Evolutionary conservation across 148 eudicot species (phyloP).

Genomic region (Fagopyrum homotropicum): DNA sequence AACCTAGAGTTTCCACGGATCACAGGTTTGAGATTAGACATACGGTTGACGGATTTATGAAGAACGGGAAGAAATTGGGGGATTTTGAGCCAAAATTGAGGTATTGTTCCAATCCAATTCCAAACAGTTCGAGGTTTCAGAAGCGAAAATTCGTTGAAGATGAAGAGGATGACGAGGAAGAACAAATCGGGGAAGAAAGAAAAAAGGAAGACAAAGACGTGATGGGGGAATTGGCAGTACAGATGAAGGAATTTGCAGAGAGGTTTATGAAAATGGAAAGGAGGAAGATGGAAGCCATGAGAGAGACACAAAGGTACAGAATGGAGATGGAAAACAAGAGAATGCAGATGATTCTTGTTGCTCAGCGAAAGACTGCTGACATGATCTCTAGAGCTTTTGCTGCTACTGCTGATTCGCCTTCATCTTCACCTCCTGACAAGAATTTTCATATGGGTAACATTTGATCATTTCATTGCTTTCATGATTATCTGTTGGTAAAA

Average conservation of each 20-base stretch:
- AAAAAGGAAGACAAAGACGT: slow-evolving; percentile 11
- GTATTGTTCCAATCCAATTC: neutral
- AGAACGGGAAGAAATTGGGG: slow-evolving; percentile 9
- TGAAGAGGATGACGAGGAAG: slow-evolving; percentile 22
- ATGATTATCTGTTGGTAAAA: neutral
- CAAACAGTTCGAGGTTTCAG: slow-evolving; percentile 15
- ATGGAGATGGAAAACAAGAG: slow-evolving; percentile 83
- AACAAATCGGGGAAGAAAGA: slow-evolving; percentile 12
- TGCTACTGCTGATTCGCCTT: neutral
- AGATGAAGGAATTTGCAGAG: slow-evolving; percentile 59
- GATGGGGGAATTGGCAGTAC: slow-evolving; percentile 39
- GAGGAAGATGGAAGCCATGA: slow-evolving; percentile 69
- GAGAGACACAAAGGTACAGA: slow-evolving; percentile 42
- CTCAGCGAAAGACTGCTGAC: slow-evolving; percentile 53
- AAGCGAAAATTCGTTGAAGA: slow-evolving; percentile 19
- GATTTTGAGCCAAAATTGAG: slow-evolving; percentile 6
- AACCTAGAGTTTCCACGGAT: neutral
- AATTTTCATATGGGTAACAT: neutral
- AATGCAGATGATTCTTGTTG: slow-evolving; percentile 54
- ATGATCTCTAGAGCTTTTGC: slow-evolving; percentile 44
- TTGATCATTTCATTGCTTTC: neutral
- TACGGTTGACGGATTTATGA: slow-evolving; percentile 21
- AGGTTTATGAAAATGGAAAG: slow-evolving; percentile 55
- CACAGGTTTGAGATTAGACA: slow-evolving; percentile 15
- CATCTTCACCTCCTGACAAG: slow-evolving; percentile 6